Percentiles rank a stretch among this genome's conserved stretches.
Evolutionary conservation across 148 eudicot genomes (phyloP).

Genomic region (Camellia lanceoleosa): DNA sequence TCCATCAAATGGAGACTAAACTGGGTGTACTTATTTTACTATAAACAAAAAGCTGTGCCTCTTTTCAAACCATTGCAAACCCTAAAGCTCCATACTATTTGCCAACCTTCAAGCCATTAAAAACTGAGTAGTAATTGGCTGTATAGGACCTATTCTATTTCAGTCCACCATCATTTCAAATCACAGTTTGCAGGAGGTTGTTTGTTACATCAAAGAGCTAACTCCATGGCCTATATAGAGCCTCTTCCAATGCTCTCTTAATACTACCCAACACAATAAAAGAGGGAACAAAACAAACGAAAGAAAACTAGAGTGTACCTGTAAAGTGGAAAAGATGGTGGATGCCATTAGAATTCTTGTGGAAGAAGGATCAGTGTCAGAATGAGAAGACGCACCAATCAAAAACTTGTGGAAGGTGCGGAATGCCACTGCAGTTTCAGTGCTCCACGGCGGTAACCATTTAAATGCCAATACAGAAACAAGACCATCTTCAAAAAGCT

Average conservation of each 20-base stretch:
- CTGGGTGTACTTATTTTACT: too few relatives aligned
- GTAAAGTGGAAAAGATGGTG: slow-evolving; percentile 57
- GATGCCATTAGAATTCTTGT: slow-evolving; percentile 48
- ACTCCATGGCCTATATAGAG: background rate
- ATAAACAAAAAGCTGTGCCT: too few relatives aligned
- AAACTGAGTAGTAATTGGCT: background rate
- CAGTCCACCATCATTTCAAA: background rate
- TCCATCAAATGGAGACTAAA: too few relatives aligned
- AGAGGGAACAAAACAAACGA: background rate
- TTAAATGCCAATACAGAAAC: slow-evolving; percentile 69
- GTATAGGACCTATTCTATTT: background rate
- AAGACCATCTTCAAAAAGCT: slow-evolving; percentile 61
- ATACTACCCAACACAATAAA: background rate
- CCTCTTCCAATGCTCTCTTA: background rate
- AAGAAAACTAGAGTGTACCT: slow-evolving; percentile 42
- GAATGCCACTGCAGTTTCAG: slow-evolving; percentile 83
- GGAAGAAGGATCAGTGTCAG: slow-evolving; percentile 41
- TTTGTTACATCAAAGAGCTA: background rate
- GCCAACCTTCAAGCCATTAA: background rate
- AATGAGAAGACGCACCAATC: slow-evolving; percentile 68
- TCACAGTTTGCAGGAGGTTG: background rate
- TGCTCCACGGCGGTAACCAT: slow-evolving; percentile 98
- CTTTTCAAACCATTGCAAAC: background rate
- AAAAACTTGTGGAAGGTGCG: slow-evolving; percentile 74
- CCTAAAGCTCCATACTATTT: background rate